A percentile compares a stretch with the other conserved stretches of the same genome.
Conservation (phyloP, 495 filamentous ascomycete species). For the Neurospora cerealis region DNA sequence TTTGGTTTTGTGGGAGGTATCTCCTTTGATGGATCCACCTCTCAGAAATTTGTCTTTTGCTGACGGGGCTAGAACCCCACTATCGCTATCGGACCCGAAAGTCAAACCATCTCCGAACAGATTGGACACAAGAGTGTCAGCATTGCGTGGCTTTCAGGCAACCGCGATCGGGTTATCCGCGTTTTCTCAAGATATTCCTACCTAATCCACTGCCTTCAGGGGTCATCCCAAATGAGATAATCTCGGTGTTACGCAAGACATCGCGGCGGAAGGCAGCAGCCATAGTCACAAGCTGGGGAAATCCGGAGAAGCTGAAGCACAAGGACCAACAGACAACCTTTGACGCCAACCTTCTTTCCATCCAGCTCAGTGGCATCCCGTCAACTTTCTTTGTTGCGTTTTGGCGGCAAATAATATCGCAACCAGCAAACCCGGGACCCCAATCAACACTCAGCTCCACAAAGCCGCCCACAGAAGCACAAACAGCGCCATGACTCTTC, state of each 20-base stretch:
- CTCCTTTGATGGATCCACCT: background rate
- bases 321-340: background rate
- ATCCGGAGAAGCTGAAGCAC: background rate
- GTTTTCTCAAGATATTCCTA: background rate
- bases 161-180: background rate
- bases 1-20: background rate
- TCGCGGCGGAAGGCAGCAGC: background rate
- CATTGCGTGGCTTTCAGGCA: background rate
- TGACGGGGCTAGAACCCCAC: background rate
- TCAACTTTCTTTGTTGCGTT: background rate
- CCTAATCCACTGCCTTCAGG: background rate
- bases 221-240: background rate
- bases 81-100: background rate
- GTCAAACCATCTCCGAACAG: background rate
- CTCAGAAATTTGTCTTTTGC: background rate
- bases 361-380: background rate
- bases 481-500: background rate
- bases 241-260: fast-evolving
- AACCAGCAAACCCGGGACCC: background rate
- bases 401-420: background rate
- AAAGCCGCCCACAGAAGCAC: background rate
- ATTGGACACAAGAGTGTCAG: background rate
- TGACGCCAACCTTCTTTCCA: background rate
- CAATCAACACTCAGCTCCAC: background rate
- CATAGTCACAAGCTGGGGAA: background rate